phyloP scores from a whole-genome alignment of 768 basidiomycete genomes.

The Mycena maculata region DNA sequence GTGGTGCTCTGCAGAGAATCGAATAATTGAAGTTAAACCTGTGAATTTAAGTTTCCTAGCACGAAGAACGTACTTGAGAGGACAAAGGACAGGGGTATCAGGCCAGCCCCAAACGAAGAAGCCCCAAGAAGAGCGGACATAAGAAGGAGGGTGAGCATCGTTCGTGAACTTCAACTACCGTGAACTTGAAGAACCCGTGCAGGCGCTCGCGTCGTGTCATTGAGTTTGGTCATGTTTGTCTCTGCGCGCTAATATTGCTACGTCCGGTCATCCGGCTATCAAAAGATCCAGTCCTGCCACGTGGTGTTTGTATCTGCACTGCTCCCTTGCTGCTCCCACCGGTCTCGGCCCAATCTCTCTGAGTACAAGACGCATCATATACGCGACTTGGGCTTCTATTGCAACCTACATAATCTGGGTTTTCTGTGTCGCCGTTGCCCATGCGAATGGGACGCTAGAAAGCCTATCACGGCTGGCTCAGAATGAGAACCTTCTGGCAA shows the following conservation, averaged over 20 bases:
- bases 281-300: constrained; percentile 62
- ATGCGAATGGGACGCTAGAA: constrained; percentile 58
- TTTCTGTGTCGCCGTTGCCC: constrained; percentile 61
- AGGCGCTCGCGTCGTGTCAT: no score
- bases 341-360: constrained; percentile 67
- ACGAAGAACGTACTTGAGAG: constrained; percentile 69
- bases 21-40: constrained; percentile 8
- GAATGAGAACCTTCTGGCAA: constrained; percentile 68
- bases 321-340: no score
- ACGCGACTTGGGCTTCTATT: constrained; percentile 69
- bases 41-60: neutral
- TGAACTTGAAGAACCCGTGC: no score
- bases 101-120: constrained; percentile 75
- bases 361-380: constrained; percentile 63
- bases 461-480: constrained; percentile 50
- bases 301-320: constrained; percentile 55
- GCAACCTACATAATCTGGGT: constrained; percentile 73
- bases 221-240: no score
- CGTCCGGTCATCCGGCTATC: constrained; percentile 24
- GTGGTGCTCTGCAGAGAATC: constrained; percentile 30
- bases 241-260: no score
- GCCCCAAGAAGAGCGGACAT: constrained; percentile 74
- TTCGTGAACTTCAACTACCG: no score
- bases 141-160: constrained; percentile 48
- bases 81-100: constrained; percentile 78